Percentiles rank a stretch among this genome's conserved stretches.
These are phyloP conservation scores for Gleditsia sinensis DNA, from an alignment of 306 rosid genomes.

Conservation along the genomic window DNA sequence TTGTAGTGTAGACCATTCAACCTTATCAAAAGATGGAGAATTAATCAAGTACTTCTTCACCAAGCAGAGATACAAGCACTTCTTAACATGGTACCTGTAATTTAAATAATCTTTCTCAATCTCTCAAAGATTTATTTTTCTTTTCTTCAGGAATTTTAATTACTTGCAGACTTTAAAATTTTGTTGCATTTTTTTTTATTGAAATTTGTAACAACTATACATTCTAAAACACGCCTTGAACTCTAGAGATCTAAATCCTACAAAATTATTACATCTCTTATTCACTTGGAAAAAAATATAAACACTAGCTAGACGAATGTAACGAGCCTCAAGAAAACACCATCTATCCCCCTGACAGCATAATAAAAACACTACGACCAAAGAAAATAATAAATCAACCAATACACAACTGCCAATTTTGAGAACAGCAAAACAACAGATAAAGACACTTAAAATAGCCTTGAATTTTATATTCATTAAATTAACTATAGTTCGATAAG, in stretches of 20 bases:
- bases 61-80: constrained; percentile 81
- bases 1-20: constrained; percentile 84
- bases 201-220: not conserved
- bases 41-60: constrained; percentile 66
- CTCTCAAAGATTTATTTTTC: not conserved
- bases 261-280: not conserved
- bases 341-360: not conserved
- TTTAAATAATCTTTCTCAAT: constrained; percentile 78
- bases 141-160: not conserved
- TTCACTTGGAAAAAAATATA: not conserved
- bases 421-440: not conserved
- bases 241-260: not conserved
- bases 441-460: not conserved
- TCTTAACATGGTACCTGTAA: constrained; percentile 82
- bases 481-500: not conserved
- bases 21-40: constrained; percentile 59
- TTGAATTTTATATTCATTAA: not conserved
- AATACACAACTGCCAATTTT: not conserved
- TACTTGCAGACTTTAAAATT: not conserved
- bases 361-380: not conserved
- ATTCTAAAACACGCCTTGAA: not conserved
- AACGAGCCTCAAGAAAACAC: not conserved
- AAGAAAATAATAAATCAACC: not conserved
- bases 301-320: not conserved
- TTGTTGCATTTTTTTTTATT: not conserved